A percentile compares a stretch with the other conserved stretches of the same genome.
Conservation (phyloP, 306 rosid genomes). For the Gastrolobium bilobum region DNA sequence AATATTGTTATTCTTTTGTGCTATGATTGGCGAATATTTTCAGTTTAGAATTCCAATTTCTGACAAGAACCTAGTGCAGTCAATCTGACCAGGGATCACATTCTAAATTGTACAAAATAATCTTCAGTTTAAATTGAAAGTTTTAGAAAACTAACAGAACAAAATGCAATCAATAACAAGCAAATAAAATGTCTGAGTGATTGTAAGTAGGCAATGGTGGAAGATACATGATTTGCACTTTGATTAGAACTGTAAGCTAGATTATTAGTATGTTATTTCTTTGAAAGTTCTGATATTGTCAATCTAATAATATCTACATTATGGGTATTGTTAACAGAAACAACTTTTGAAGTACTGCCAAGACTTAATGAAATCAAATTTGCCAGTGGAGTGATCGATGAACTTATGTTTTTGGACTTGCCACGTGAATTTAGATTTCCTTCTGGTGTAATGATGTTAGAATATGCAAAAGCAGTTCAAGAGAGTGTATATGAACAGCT, state of each 20-base stretch:
- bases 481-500: constrained; percentile 97
- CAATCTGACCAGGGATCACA: not conserved
- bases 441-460: constrained; percentile 90
- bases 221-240: not conserved
- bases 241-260: not conserved
- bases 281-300: constrained; percentile 26
- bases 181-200: not conserved
- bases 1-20: constrained; percentile 1
- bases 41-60: not conserved
- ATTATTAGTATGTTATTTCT: not conserved
- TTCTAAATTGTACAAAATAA: not conserved
- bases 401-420: constrained; percentile 86
- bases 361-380: constrained; percentile 94
- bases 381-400: constrained; percentile 95
- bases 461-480: constrained; percentile 92
- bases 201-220: not conserved
- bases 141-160: not conserved
- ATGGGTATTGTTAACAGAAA: constrained; percentile 73
- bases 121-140: constrained; percentile 21
- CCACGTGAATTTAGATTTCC: constrained; percentile 83
- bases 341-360: constrained; percentile 95
- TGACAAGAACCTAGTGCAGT: constrained; percentile 5
- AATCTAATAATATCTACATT: constrained; percentile 33
- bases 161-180: not conserved
- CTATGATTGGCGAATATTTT: not conserved